Evolutionary conservation across 78 protist genomes (phyloP).

Genomic region (Goniomonas avonlea): DNA sequence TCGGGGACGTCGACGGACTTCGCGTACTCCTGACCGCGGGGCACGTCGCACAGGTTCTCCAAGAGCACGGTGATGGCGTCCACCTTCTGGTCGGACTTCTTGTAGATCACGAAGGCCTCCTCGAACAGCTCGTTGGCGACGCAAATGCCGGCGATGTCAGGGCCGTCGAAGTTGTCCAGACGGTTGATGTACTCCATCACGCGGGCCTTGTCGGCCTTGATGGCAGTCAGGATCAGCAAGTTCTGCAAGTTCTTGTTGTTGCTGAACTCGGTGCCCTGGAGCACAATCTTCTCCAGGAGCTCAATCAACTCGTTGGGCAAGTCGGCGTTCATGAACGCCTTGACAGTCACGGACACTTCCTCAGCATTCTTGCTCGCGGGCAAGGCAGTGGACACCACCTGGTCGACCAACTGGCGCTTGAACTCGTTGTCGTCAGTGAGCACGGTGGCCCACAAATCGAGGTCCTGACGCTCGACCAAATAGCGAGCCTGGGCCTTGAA

Average conservation of each 20-base stretch:
- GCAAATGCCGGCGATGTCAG: conserved; percentile 90
- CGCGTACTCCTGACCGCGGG: conserved; percentile 94
- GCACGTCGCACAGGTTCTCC: conserved; percentile 19
- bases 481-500: conserved; percentile 95
- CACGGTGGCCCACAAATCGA: conserved; percentile 92
- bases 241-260: conserved; percentile 91
- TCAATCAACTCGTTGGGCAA: conserved; percentile 96
- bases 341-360: conserved; percentile 90
- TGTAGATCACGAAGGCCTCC: conserved; percentile 96
- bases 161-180: conserved; percentile 92
- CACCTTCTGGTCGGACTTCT: conserved; percentile 78
- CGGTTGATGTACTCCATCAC: conserved; percentile 92
- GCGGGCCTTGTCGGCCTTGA: conserved; percentile 74
- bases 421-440: conserved; percentile 76
- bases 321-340: conserved; percentile 96
- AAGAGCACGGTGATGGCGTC: conserved; percentile 69
- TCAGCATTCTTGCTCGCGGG: conserved; percentile 83
- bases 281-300: conserved; percentile 96
- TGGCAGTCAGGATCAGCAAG: conserved; percentile 95
- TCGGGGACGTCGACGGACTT: conserved; percentile 73
- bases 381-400: conserved; percentile 89
- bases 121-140: conserved; percentile 78
- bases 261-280: conserved; percentile 74
- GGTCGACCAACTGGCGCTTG: conserved; percentile 51
- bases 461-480: conserved; percentile 87